Evolutionary conservation across 1,284 basidiomycete genomes (phyloP), one percentile per base, ranked within the genome.

Genomic region (Ustilago loliicola): DNA sequence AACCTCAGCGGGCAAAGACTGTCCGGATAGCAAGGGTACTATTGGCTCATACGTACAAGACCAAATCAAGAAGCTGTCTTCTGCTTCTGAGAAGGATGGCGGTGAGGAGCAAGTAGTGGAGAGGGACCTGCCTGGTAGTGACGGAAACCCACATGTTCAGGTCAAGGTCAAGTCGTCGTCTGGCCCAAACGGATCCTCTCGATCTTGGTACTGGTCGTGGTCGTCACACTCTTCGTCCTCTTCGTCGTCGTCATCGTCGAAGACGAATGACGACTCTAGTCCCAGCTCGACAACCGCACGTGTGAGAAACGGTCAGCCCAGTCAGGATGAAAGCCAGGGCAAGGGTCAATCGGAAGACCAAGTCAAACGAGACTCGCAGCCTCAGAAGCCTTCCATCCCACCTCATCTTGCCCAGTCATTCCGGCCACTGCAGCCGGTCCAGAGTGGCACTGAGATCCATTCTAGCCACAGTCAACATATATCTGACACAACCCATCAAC

Each of bases 121-220:
- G 17, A 30, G 36, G 0, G 61, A 51, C 13, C 8, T 73, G 25
- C 54, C 54, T 10, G 23, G 5, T 15, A 3, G 13, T 1, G 15
- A 30, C 10, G 57, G 54, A 32, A 19, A 25, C 2, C 54, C 52
- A 15, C 54, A 61, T 45, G 50, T 73, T 3, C 40, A 68, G 23
- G 62, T 73, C 19, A 36, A 61, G 30, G 66, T 58, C 23, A 57
- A 64, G 38, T 57, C 55, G 25, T 48, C 52, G 40, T n/a, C 47
- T n/a, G 53, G 63, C n/a, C 45, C 27, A 17, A 53, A n/a, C 3
- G 61, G 71, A n/a, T 11, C 23, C 4, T 56, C 57, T 30, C 61
- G 50, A 21, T 64, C 61, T 0, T 76, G 73, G 73, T 67, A 60
- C 5, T 75, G 72, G 67, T 70, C 58, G 1, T 71, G 64, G 64